These are phyloP conservation scores for Aspergillus diversus DNA, from an alignment of 495 filamentous ascomycete species.

Conservation along the genomic window DNA sequence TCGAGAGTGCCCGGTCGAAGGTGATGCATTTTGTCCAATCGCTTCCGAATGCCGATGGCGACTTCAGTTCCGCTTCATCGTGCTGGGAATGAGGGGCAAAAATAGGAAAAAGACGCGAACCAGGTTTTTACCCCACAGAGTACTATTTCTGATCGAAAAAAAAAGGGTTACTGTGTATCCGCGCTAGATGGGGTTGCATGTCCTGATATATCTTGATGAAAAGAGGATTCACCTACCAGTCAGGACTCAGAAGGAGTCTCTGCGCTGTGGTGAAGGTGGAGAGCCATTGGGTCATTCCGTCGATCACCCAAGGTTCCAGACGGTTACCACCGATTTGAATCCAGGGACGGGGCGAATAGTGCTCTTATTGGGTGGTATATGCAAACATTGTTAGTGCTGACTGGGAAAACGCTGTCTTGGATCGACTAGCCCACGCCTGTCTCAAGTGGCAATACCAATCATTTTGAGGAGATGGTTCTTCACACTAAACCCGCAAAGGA, in stretches of 20 bases:
- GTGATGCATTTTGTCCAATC: slow-evolving; percentile 17
- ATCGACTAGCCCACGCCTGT: neutral
- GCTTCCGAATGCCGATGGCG: slow-evolving; percentile 1
- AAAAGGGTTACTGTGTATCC: too few species aligned
- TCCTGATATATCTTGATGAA: too few species aligned
- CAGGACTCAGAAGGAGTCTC: too few species aligned
- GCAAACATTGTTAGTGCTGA: neutral
- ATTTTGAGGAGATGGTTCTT: neutral
- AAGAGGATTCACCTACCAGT: too few species aligned
- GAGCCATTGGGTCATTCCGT: neutral
- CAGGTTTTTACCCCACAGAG: neutral
- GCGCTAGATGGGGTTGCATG: too few species aligned
- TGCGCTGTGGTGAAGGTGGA: too few species aligned
- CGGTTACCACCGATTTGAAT: neutral
- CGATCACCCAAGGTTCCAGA: neutral
- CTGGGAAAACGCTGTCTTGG: neutral
- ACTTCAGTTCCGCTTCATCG: neutral
- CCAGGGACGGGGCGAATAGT: neutral
- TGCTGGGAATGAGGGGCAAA: neutral
- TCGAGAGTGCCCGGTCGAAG: slow-evolving; percentile 6
- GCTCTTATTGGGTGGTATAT: neutral
- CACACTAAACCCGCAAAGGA: neutral
- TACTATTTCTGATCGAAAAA: too few species aligned
- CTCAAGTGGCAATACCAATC: neutral
- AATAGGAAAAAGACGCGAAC: slow-evolving; percentile 19